phyloP scores from a whole-genome alignment of 345 rosid genomes.

The Iberis pinnata region DNA sequence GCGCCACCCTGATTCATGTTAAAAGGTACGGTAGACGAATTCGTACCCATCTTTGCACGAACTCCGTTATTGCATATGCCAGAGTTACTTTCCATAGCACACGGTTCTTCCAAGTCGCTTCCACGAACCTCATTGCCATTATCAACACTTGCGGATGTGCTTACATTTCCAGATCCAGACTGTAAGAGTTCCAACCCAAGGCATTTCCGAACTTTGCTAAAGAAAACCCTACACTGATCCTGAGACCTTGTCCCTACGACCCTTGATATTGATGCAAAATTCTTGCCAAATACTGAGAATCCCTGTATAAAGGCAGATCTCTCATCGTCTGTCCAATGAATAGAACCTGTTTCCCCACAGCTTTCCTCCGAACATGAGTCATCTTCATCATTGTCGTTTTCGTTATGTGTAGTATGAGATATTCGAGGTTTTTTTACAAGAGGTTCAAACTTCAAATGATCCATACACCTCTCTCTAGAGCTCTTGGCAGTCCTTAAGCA shows the following conservation, averaged over 20 bases:
- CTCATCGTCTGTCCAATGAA: slow-evolving; percentile 92
- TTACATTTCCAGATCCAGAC: slow-evolving; percentile 34
- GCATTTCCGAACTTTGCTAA: slow-evolving; percentile 86
- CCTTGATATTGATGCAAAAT: slow-evolving; percentile 64
- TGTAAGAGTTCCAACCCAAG: slow-evolving; percentile 71
- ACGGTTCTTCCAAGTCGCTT: slow-evolving; percentile 66
- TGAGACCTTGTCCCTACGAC: slow-evolving; percentile 62
- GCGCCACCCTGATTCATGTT: slow-evolving; percentile 33
- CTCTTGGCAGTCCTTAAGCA: slow-evolving; percentile 63
- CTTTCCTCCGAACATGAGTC: slow-evolving; percentile 92
- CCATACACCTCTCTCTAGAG: slow-evolving; percentile 41
- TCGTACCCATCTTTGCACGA: slow-evolving; percentile 36
- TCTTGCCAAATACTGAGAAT: slow-evolving; percentile 67
- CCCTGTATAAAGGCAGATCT: slow-evolving; percentile 67
- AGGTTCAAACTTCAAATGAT: slow-evolving; percentile 42
- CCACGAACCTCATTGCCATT: slow-evolving; percentile 49
- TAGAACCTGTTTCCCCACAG: slow-evolving; percentile 74
- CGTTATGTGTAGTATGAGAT: slow-evolving; percentile 52
- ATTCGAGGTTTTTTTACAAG: slow-evolving; percentile 38
- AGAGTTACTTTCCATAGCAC: slow-evolving; percentile 46
- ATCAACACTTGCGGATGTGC: slow-evolving; percentile 49
- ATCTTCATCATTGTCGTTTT: slow-evolving; percentile 43
- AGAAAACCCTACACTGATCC: slow-evolving; percentile 87
- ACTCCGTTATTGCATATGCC: slow-evolving; percentile 38
- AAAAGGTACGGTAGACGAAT: slow-evolving; percentile 29